Percentiles rank a stretch among this genome's conserved stretches.
Evolutionary conservation across 176 grass and related monocot species (phyloP).

Genomic region (Oryza meridionalis): DNA sequence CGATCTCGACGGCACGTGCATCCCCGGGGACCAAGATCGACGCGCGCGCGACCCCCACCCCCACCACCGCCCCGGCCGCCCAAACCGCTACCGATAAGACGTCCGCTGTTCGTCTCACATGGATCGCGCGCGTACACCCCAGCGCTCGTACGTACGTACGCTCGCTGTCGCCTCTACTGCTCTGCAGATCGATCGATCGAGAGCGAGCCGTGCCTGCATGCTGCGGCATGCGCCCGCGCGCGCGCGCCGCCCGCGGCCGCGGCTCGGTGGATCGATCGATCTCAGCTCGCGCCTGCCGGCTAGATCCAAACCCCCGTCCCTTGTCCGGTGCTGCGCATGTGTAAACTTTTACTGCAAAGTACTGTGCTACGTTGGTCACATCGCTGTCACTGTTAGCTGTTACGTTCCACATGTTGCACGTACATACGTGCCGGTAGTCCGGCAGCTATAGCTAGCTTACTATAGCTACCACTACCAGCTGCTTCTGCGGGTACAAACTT

Average conservation of each 20-base stretch:
- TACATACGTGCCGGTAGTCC: neutral
- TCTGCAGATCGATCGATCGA: neutral
- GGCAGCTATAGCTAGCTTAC: neutral
- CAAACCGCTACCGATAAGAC: conserved; percentile 12
- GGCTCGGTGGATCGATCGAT: neutral
- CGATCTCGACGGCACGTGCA: conserved; percentile 49
- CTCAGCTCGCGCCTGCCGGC: neutral
- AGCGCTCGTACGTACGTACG: neutral
- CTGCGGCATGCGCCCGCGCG: too few species aligned
- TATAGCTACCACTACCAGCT: neutral
- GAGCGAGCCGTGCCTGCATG: too few species aligned
- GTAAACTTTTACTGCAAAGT: neutral
- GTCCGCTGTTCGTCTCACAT: conserved; percentile 24
- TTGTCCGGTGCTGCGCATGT: conserved; percentile 7
- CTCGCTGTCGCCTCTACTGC: neutral
- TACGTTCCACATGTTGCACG: conserved; percentile 14
- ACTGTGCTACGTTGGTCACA: conserved; percentile 16
- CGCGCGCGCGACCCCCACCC: neutral
- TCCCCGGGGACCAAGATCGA: neutral
- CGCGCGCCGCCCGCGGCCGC: too few species aligned
- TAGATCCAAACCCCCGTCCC: neutral
- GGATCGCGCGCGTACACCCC: neutral
- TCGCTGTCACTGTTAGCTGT: conserved; percentile 8
- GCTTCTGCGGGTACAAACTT: neutral
- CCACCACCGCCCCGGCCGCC: neutral